Percentiles rank a stretch among this genome's conserved stretches.
phyloP scores from a whole-genome alignment of 78 protist genomes.

The Emiliania huxleyi region DNA sequence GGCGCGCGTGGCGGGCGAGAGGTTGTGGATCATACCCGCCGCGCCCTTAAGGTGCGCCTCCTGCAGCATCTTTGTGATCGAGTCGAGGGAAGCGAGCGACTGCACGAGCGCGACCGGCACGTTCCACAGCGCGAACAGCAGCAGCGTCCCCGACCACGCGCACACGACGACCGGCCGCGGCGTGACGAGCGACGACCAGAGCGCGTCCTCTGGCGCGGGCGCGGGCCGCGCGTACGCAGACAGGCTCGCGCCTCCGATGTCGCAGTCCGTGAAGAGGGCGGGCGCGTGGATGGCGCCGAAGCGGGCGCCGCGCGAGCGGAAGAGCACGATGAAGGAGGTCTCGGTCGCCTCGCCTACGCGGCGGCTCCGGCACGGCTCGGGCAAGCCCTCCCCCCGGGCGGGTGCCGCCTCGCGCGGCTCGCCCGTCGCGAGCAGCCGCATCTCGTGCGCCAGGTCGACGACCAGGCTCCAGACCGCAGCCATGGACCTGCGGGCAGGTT shows the following conservation, averaged over 20 bases:
- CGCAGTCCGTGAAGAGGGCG: background rate
- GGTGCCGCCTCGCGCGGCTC: no score
- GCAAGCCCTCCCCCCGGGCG: no score
- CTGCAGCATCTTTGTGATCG: background rate
- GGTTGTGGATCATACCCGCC: background rate
- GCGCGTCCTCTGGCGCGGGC: background rate
- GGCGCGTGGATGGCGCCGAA: background rate
- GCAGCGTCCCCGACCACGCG: background rate
- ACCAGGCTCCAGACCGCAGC: no score
- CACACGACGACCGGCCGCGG: background rate
- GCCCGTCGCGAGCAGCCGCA: no score
- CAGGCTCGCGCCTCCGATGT: background rate
- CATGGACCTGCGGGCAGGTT: no score
- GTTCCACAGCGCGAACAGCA: background rate
- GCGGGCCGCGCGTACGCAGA: background rate
- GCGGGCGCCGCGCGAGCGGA: background rate
- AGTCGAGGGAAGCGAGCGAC: background rate
- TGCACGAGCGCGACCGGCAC: background rate
- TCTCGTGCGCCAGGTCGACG: no score
- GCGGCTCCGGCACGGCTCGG: no score
- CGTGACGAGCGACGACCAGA: background rate
- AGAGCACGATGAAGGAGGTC: background rate
- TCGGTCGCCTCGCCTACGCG: background rate
- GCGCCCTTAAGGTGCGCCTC: background rate
- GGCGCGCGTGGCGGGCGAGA: background rate